Percentiles rank a stretch among this genome's conserved stretches.
Conservation (phyloP, 1,284 basidiomycete genomes). For the Leccinum fallax region DNA sequence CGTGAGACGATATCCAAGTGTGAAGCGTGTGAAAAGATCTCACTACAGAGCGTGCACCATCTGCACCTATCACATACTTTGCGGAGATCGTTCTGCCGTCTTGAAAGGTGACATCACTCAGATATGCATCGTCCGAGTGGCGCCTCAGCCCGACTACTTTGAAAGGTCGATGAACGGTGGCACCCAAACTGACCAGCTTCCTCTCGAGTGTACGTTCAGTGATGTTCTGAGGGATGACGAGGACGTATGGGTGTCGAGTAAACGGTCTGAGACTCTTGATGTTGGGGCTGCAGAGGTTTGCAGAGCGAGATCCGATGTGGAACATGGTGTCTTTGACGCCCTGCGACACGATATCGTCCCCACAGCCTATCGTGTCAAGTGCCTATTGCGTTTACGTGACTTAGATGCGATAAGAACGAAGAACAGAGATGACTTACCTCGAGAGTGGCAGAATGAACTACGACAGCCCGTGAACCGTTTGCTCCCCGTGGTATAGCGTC, state of each 20-base stretch:
- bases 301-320: conserved; percentile 36
- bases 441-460: conserved; percentile 48
- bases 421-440: conserved; percentile 29
- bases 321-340: conserved; percentile 39
- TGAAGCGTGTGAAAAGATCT: conserved; percentile 16
- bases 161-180: conserved; percentile 27
- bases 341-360: conserved; percentile 40
- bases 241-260: conserved; percentile 48
- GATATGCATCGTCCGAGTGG: conserved; percentile 20
- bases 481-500: conserved; percentile 39
- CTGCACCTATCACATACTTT: conserved; percentile 40
- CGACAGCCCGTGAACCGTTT: conserved; percentile 44
- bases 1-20: background rate
- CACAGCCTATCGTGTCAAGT: conserved; percentile 48
- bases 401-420: too few species aligned
- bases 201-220: conserved; percentile 48
- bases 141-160: conserved; percentile 35
- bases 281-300: conserved; percentile 33
- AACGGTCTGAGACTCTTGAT: conserved; percentile 38
- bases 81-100: conserved; percentile 48
- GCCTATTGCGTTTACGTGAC: conserved; percentile 35
- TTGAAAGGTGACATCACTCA: conserved; percentile 51
- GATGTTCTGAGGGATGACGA: conserved; percentile 49
- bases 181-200: conserved; percentile 35
- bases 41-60: conserved; percentile 44